These are phyloP conservation scores for Pseudoperonospora humuli DNA, from an alignment of 352 stramenopile genomes.

Conservation along the genomic window DNA sequence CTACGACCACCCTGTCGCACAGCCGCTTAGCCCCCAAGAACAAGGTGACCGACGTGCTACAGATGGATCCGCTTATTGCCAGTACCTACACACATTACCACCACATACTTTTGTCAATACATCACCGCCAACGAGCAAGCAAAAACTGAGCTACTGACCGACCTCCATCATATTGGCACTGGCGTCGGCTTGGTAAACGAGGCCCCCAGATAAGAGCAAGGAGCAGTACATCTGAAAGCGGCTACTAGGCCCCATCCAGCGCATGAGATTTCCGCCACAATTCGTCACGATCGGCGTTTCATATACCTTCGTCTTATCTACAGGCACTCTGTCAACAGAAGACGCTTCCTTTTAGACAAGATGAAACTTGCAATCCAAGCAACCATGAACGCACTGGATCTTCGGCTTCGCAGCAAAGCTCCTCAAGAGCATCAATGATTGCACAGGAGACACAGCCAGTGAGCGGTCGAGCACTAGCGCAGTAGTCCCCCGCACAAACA, in stretches of 20 bases:
- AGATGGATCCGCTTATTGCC: constrained; percentile 47
- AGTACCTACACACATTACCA: constrained; percentile 29
- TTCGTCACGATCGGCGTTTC: constrained; percentile 48
- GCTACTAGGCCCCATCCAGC: constrained; percentile 49
- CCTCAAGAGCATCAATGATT: neutral
- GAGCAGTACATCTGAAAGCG: constrained; percentile 73
- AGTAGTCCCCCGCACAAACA: neutral
- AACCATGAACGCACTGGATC: constrained; percentile 14
- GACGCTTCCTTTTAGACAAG: neutral
- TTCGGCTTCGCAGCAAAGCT: constrained; percentile 17
- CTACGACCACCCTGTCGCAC: constrained; percentile 64
- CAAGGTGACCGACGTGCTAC: constrained; percentile 51
- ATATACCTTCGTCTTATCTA: constrained; percentile 34
- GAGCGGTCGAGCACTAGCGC: neutral
- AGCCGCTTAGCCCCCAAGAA: constrained; percentile 68
- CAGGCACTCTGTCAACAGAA: constrained; percentile 12
- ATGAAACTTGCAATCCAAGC: neutral
- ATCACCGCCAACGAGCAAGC: neutral
- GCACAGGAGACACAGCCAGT: neutral
- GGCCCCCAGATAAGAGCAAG: constrained; percentile 48
- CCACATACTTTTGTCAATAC: neutral
- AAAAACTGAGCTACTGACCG: neutral
- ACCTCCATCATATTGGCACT: constrained; percentile 43
- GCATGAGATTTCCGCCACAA: constrained; percentile 41
- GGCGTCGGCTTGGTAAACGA: constrained; percentile 51